Base-by-base conservation (phyloP, 805 yeast species). In the Suhomyces canberraensis region DNA sequence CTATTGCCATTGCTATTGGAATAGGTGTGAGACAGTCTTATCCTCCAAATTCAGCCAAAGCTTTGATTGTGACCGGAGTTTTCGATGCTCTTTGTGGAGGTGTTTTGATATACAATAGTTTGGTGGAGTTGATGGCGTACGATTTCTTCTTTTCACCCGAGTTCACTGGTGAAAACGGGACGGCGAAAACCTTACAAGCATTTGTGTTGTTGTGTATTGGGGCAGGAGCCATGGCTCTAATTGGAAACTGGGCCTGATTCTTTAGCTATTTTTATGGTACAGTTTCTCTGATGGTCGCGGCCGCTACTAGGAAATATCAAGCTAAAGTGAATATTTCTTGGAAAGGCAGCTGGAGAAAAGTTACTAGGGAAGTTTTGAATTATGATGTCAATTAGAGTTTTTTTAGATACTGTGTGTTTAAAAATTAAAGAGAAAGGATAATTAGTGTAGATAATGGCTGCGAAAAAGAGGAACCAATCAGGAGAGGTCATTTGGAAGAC, bases 21-120 rank as follows among this genome's bases (percentile, higher is more conserved):
- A 60, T 87, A 24, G 89, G 89, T 29, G 85, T 83, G 3, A 75
- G 91, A 51, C 58, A 71, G 25, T 58, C 79, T 6, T 84, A 79
- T 52, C 69, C 74, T 29, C 79, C 84, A 29, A 76, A 72, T 8
- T 73, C 84, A 11, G 64, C 77, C 51, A 71, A 61, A 1, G 76
- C 85, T 2, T 64, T 81, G 37, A 75, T 83, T 39, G 71, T 84
- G 1, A 81, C 78, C 38, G 95, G 95, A 32, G 70, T 76, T 3
- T 79, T 84, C 47, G 93, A 86, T 53, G 68, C 91, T 1, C 68
- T 86, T 31, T 82, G 91, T 19, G 73, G 91, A 0, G 95, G 95
- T 32, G 80, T 86, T 39, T 66, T 86, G 48, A 64, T 85, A 19
- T 86, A 85, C 60, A 81, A 89, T 16, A 87, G 90, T 39, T 55